Evolutionary conservation across 2,329 filamentous ascomycete genomes (phyloP).

Genomic region (Graphilbum sp.): DNA sequence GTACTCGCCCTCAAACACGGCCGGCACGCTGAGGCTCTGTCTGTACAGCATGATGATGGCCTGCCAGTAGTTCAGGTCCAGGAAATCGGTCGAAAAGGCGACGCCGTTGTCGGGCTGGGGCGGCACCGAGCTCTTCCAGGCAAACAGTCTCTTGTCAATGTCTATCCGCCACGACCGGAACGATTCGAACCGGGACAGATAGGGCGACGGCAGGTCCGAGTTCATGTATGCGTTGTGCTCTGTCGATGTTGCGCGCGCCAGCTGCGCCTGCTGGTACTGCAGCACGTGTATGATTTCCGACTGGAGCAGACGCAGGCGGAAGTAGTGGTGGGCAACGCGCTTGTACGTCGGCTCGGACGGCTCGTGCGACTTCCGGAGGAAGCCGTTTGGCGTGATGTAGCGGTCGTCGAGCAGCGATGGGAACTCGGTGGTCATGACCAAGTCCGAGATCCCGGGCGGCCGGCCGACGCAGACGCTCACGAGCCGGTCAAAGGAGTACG

Average conservation of each 20-base stretch:
- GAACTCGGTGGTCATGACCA: conserved; percentile 90
- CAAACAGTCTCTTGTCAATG: conserved; percentile 64
- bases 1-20: conserved; percentile 67
- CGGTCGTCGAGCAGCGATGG: conserved; percentile 77
- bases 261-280: conserved; percentile 78
- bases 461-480: conserved; percentile 87
- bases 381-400: conserved; percentile 68
- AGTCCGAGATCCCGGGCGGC: conserved; percentile 89
- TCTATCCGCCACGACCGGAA: conserved; percentile 81
- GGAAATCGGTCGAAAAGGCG: conserved; percentile 72
- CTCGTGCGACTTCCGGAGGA: conserved; percentile 42
- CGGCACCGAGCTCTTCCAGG: conserved; percentile 78
- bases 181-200: conserved; percentile 65
- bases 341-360: conserved; percentile 66
- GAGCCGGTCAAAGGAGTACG: conserved; percentile 86
- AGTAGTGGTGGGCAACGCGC: conserved; percentile 80
- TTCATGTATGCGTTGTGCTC: conserved; percentile 57
- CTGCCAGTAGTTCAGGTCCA: conserved; percentile 96
- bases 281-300: conserved; percentile 91
- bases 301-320: conserved; percentile 72
- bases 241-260: conserved; percentile 51
- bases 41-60: conserved; percentile 91
- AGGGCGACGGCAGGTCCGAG: conserved; percentile 66
- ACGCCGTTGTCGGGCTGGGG: conserved; percentile 68
- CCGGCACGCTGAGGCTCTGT: conserved; percentile 74